phyloP scores from a whole-genome alignment of 108 stramenopile species.

The Stephanodiscus triporus region DNA sequence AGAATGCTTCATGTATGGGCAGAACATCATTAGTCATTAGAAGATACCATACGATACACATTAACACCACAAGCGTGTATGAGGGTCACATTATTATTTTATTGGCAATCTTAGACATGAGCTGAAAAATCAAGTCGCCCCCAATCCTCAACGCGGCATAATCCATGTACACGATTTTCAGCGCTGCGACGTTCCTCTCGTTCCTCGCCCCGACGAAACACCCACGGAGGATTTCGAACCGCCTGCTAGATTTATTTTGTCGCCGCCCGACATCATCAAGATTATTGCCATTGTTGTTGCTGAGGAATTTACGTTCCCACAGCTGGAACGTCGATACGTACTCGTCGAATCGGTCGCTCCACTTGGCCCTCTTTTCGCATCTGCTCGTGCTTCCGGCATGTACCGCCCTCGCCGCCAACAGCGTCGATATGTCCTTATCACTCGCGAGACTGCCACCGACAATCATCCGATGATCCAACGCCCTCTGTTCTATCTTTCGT shows the following conservation, averaged over 20 bases:
- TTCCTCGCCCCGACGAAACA: conserved; percentile 84
- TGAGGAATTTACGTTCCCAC: conserved; percentile 69
- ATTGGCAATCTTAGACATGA: conserved; percentile 61
- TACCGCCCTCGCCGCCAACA: conserved; percentile 37
- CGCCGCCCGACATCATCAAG: too few relatives aligned
- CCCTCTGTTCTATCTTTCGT: conserved; percentile 17
- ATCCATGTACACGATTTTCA: conserved; percentile 82
- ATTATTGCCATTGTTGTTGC: too few relatives aligned
- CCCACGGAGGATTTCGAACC: conserved; percentile 73
- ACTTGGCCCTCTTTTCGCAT: conserved; percentile 46
- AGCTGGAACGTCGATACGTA: conserved; percentile 69
- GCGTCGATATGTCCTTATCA: conserved; percentile 19
- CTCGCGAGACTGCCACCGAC: not conserved
- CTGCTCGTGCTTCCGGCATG: conserved; percentile 20
- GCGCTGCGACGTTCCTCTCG: conserved; percentile 66
- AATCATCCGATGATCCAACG: conserved; percentile 1
- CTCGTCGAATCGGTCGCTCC: conserved; percentile 68
- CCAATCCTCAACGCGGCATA: conserved; percentile 75
- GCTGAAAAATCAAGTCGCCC: conserved; percentile 79
- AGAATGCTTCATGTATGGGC: too few relatives aligned
- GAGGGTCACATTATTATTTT: too few relatives aligned
- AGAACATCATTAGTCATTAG: too few relatives aligned
- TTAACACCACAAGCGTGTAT: too few relatives aligned
- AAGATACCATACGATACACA: too few relatives aligned
- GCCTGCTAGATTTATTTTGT: too few relatives aligned